A percentile compares a stretch with the other conserved stretches of the same genome.
Conservation (phyloP, 2,329 filamentous ascomycete genomes). For the Fusarium nisikadoi region DNA sequence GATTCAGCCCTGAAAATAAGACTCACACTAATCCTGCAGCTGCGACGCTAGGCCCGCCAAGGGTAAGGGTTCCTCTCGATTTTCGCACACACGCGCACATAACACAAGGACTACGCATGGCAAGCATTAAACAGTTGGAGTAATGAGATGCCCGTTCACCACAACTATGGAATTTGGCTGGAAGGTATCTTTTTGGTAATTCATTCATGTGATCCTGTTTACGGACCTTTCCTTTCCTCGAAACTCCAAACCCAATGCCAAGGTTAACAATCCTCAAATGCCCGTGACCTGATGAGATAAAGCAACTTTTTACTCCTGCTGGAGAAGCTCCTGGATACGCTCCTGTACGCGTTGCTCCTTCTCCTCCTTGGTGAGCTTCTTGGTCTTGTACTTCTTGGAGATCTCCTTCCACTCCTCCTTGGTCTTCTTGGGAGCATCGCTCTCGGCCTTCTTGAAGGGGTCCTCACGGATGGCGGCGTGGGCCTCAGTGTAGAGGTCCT, state of each 20-base stretch:
- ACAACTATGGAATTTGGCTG: slow-evolving; percentile 47
- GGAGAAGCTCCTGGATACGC: slow-evolving; percentile 86
- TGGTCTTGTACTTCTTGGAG: slow-evolving; percentile 85
- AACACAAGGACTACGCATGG: not conserved
- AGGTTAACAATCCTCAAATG: slow-evolving; percentile 46
- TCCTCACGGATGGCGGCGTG: slow-evolving; percentile 98
- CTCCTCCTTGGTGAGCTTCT: slow-evolving; percentile 86
- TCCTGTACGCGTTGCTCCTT: slow-evolving; percentile 84
- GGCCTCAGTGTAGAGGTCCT: slow-evolving; percentile 95
- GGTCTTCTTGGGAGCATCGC: slow-evolving; percentile 84
- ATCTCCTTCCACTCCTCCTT: slow-evolving; percentile 98
- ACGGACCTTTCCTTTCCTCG: slow-evolving; percentile 49
- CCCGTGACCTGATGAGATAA: slow-evolving; percentile 36
- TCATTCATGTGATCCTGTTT: slow-evolving; percentile 52
- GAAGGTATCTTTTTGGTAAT: slow-evolving; percentile 49
- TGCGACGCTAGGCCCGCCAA: not conserved
- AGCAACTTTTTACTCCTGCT: slow-evolving; percentile 54
- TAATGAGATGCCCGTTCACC: slow-evolving; percentile 46
- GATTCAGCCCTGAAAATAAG: not conserved
- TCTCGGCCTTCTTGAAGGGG: slow-evolving; percentile 92
- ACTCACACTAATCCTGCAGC: not conserved
- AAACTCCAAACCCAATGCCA: slow-evolving; percentile 55
- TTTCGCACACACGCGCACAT: slow-evolving; percentile 1
- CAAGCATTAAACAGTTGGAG: slow-evolving; percentile 29
- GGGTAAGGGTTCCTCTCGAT: not conserved